Evolutionary conservation across 2,329 filamentous ascomycete species (phyloP).

Genomic region (Fusarium sterilihyphosum): DNA sequence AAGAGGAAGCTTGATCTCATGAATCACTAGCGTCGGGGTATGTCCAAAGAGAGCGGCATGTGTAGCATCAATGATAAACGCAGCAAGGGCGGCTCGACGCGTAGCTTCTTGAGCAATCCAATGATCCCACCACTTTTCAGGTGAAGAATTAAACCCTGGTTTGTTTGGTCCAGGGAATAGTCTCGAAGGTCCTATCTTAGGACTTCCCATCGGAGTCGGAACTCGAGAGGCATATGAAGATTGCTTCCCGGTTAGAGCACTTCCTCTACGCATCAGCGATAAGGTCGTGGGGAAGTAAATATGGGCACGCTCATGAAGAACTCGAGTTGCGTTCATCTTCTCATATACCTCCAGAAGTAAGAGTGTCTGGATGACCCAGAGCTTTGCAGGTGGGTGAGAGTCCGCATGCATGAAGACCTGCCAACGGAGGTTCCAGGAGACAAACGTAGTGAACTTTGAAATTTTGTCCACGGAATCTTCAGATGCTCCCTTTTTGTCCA

Average conservation of each 20-base stretch:
- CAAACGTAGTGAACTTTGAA: constrained; percentile 44
- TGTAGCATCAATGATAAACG: constrained; percentile 44
- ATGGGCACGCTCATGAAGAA: constrained; percentile 43
- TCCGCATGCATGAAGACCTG: constrained; percentile 45
- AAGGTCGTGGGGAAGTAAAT: constrained; percentile 45
- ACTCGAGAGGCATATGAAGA: constrained; percentile 41
- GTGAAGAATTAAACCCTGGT: constrained; percentile 34
- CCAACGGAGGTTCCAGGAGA: constrained; percentile 44
- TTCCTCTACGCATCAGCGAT: constrained; percentile 43
- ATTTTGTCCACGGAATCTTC: constrained; percentile 38
- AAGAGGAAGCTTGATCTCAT: constrained; percentile 44
- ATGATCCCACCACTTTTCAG: constrained; percentile 45
- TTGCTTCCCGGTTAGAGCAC: constrained; percentile 42
- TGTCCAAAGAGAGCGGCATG: constrained; percentile 44
- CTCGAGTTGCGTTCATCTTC: constrained; percentile 42
- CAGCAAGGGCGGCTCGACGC: constrained; percentile 40
- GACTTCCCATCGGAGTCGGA: constrained; percentile 37
- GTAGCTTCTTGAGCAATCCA: constrained; percentile 46
- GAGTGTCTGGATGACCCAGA: constrained; percentile 44
- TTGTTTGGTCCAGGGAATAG: constrained; percentile 19
- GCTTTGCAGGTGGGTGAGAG: constrained; percentile 42
- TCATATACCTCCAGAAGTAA: constrained; percentile 43
- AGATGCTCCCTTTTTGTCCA: constrained; percentile 34
- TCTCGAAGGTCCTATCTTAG: constrained; percentile 30
- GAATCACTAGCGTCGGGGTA: constrained; percentile 43